Evolutionary conservation across 345 rosid species (phyloP), one percentile per base, ranked within the genome.

Genomic region (Nephelium lappaceum): DNA sequence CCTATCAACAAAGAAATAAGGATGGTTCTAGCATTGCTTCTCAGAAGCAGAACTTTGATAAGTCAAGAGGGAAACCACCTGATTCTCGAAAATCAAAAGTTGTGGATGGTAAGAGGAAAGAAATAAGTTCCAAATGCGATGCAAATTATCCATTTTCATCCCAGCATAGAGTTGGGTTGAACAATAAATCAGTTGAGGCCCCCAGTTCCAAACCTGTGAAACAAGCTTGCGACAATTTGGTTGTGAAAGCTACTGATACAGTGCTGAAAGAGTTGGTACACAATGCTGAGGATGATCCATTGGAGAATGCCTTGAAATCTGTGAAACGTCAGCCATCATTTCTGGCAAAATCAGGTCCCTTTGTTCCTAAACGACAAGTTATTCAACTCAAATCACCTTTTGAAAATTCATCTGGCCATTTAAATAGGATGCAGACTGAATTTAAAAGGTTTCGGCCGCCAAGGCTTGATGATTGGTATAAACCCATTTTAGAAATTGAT

Each of bases 391-490:
- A 86, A 83, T 85, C 95, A 10, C 91, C 95, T 57, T 76, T 80
- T 83, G 93, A 69, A 49, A 88, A 82, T 88, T 89, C 78, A 81
- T 67, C 83, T 36, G 93, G 95, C 74, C 81, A 82, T 76, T 78
- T 83, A 80, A 87, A 84, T 23, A 86, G 91, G 84, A 82, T 71
- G 82, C 95, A 81, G 71, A 84, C 87, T 69, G 88, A 84, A 79
- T 84, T 81, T 74, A 94, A 86, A 89, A 89, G 99, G 87, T 94
- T 95, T 81, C 90, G 88, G 81, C 92, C 95, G 74, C 97, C 91
- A 21, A 90, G 84, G 80, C 97, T 95, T 74, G 99, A 95, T 85
- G 98, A 86, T 60, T 95, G 99, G 99, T 96, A 89, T 88, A 92
- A 89, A 78, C 92, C 91, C 78, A 91, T 96, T 84, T 75, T 96